Conservation (phyloP, 768 basidiomycete genomes). For the Boletus subparvulus region DNA sequence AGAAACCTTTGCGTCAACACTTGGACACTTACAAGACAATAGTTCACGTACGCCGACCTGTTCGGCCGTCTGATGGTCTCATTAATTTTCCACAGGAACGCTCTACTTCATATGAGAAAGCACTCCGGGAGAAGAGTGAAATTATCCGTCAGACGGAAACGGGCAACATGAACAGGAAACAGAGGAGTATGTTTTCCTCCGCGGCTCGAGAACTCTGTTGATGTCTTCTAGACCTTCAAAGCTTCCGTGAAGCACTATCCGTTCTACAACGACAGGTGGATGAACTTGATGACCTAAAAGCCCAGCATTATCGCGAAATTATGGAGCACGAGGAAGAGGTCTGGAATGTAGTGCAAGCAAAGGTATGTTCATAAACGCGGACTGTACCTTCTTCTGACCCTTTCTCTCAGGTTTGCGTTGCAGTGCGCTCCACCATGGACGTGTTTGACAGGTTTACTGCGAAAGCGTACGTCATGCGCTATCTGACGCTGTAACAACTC, state of each 20-base stretch:
- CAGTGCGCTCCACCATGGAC: constrained; percentile 88
- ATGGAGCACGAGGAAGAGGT: constrained; percentile 92
- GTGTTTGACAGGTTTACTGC: constrained; percentile 85
- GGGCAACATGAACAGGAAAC: constrained; percentile 80
- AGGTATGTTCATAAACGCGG: constrained; percentile 44
- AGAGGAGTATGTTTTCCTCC: constrained; percentile 62
- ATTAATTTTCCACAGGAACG: constrained; percentile 59
- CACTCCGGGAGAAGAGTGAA: constrained; percentile 78
- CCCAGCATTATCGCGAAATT: constrained; percentile 83
- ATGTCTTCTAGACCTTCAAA: constrained; percentile 69
- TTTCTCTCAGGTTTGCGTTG: constrained; percentile 63
- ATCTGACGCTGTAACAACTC: constrained; percentile 9
- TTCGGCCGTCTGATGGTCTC: background rate
- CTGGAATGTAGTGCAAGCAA: constrained; percentile 90
- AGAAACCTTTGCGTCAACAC: constrained; percentile 84
- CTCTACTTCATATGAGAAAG: constrained; percentile 78
- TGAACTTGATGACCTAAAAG: constrained; percentile 84
- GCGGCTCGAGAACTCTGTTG: constrained; percentile 6
- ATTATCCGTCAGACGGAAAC: constrained; percentile 84
- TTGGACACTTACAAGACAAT: constrained; percentile 75
- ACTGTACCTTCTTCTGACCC: constrained; percentile 12
- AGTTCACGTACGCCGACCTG: constrained; percentile 53
- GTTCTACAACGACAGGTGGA: constrained; percentile 88
- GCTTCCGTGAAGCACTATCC: constrained; percentile 79
- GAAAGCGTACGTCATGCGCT: constrained; percentile 60